A percentile compares a stretch with the other conserved stretches of the same genome.
Conservation (phyloP, 371 early-diverging fungal species). For the Actinomucor elegans region DNA sequence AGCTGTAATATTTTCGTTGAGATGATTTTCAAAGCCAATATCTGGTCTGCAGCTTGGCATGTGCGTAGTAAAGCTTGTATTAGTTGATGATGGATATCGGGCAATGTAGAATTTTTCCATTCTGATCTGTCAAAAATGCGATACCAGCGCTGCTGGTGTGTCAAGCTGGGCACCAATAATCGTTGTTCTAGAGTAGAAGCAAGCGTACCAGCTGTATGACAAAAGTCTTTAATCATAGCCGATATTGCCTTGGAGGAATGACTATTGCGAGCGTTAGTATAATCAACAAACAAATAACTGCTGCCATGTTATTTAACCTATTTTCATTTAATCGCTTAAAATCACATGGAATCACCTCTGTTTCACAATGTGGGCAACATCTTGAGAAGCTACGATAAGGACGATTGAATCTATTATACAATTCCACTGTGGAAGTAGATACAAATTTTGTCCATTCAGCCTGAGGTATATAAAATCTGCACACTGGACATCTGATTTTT, state of each 20-base stretch:
- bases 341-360: constrained; percentile 51
- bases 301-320: too few species aligned
- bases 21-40: constrained; percentile 2
- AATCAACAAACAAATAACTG: too few species aligned
- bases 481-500: constrained; percentile 60
- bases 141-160: neutral
- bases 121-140: constrained; percentile 22
- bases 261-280: neutral
- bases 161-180: neutral
- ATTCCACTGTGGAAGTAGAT: constrained; percentile 35
- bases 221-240: neutral
- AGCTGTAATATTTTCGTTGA: constrained; percentile 52
- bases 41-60: constrained; percentile 11
- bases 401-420: constrained; percentile 60
- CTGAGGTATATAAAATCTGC: constrained; percentile 55
- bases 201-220: neutral
- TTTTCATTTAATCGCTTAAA: constrained; percentile 1
- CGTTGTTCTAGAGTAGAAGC: neutral
- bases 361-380: constrained; percentile 62
- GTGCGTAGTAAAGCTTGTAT: constrained; percentile 8
- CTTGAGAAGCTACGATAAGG: constrained; percentile 66
- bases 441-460: constrained; percentile 63
- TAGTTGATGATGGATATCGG: constrained; percentile 24
- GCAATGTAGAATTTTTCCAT: constrained; percentile 34
- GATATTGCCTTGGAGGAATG: neutral